A percentile compares a stretch with the other conserved stretches of the same genome.
Conservation (phyloP, 139 green algal genomes). For the Chlamydomonas sp. region DNA sequence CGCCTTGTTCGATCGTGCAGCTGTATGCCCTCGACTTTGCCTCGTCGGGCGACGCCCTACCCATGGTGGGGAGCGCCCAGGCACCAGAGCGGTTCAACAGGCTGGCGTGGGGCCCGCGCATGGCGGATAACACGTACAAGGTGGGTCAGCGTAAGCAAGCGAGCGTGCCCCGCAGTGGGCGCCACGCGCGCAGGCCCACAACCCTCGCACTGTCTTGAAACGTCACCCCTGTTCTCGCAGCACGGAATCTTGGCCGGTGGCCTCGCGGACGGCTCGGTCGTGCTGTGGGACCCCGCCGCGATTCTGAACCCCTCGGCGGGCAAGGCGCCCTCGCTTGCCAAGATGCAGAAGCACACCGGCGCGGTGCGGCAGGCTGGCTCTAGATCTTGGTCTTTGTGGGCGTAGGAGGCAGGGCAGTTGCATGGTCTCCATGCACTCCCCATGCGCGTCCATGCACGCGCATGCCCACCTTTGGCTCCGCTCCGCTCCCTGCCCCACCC, state of each 20-base stretch:
- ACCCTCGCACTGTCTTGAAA: neutral
- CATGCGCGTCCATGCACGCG: no score
- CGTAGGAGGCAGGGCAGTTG: neutral
- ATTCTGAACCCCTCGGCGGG: slow-evolving; percentile 52
- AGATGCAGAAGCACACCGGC: slow-evolving; percentile 76
- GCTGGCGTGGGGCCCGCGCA: slow-evolving; percentile 67
- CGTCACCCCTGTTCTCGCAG: slow-evolving; percentile 32
- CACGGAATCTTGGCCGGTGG: slow-evolving; percentile 86
- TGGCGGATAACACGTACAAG: slow-evolving; percentile 13
- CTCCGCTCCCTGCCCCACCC: no score
- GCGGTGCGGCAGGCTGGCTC: slow-evolving; percentile 38
- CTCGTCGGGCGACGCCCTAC: slow-evolving; percentile 30
- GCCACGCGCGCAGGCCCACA: no score
- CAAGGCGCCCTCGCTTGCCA: slow-evolving; percentile 44
- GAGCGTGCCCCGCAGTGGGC: no score
- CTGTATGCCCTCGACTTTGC: slow-evolving; percentile 68
- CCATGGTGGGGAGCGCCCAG: slow-evolving; percentile 47
- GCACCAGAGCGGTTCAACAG: slow-evolving; percentile 81
- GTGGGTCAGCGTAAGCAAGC: neutral
- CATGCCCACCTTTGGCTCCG: no score
- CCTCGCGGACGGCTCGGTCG: slow-evolving; percentile 82
- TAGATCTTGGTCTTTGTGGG: neutral
- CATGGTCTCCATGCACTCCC: neutral
- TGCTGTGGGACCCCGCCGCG: slow-evolving; percentile 80
- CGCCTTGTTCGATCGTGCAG: slow-evolving; percentile 30